Conservation (phyloP, 352 stramenopile species). For the Phytophthora agathidicida region DNA sequence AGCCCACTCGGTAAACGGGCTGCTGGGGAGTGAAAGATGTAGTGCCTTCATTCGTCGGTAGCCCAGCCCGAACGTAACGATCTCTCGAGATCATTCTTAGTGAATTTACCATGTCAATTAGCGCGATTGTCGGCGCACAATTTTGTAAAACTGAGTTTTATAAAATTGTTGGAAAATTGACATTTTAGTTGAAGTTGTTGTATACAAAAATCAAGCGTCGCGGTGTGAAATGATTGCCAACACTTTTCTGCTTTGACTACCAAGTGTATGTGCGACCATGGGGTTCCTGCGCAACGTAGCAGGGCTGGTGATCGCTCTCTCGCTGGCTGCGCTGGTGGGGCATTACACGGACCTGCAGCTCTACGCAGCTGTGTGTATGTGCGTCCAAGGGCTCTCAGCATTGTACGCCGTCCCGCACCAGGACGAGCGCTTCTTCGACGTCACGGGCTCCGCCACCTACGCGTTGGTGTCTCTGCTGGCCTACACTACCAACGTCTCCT, state of each 20-base stretch:
- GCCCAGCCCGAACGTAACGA: too few species aligned
- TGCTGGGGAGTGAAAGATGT: too few species aligned
- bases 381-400: constrained; percentile 69
- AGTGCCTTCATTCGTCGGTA: too few species aligned
- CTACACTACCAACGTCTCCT: constrained; percentile 19
- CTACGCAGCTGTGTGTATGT: constrained; percentile 58
- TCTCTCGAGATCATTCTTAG: too few species aligned
- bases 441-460: constrained; percentile 84
- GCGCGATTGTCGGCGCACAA: too few species aligned
- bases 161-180: too few species aligned
- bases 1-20: too few species aligned
- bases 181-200: constrained; percentile 1
- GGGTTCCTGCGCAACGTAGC: constrained; percentile 49
- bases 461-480: constrained; percentile 59
- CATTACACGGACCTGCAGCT: constrained; percentile 45
- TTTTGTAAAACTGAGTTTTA: too few species aligned
- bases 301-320: constrained; percentile 42
- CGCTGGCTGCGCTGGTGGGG: constrained; percentile 42
- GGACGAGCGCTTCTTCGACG: constrained; percentile 84
- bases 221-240: constrained; percentile 2
- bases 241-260: too few species aligned
- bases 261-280: constrained; percentile 27
- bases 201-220: not conserved
- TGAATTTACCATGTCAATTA: too few species aligned
- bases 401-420: constrained; percentile 71